Conservation (phyloP, 179 eudicot species). For the Beta lomatogona region DNA sequence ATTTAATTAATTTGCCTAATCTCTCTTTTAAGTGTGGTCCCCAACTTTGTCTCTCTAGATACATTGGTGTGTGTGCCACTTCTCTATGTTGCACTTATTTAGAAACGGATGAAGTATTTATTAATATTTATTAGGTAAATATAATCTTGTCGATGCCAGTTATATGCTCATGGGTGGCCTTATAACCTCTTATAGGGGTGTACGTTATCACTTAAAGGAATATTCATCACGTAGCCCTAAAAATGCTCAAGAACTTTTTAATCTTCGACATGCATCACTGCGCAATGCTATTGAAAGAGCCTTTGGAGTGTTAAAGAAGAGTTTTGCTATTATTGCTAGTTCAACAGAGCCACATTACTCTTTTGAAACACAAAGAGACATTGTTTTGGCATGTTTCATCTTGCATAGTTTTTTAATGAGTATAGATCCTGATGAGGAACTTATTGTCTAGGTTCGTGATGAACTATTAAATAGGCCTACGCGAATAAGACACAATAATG, state of each 20-base stretch:
- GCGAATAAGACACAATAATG: not conserved
- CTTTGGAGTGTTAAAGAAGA: constrained; percentile 2
- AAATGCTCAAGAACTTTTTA: not conserved
- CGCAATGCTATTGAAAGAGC: not conserved
- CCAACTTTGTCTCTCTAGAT: too few species aligned
- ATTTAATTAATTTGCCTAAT: too few species aligned
- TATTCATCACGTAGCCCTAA: not conserved
- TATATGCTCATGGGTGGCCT: too few species aligned
- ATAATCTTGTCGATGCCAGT: too few species aligned
- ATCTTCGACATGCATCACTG: not conserved
- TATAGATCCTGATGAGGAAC: not conserved
- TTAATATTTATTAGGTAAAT: too few species aligned
- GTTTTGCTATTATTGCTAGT: not conserved
- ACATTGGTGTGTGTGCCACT: too few species aligned
- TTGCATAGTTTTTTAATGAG: not conserved
- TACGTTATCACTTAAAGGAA: not conserved
- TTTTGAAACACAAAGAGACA: constrained; percentile 10
- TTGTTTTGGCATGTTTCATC: constrained; percentile 3
- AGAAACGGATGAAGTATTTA: too few species aligned
- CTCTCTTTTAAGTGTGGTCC: too few species aligned
- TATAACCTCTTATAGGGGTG: too few species aligned
- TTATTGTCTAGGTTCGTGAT: constrained; percentile 1
- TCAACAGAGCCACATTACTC: not conserved
- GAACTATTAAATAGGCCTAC: not conserved
- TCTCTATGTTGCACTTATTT: too few species aligned